phyloP scores from a whole-genome alignment of 441 rosid species.

The Pelargonium citronellum region DNA sequence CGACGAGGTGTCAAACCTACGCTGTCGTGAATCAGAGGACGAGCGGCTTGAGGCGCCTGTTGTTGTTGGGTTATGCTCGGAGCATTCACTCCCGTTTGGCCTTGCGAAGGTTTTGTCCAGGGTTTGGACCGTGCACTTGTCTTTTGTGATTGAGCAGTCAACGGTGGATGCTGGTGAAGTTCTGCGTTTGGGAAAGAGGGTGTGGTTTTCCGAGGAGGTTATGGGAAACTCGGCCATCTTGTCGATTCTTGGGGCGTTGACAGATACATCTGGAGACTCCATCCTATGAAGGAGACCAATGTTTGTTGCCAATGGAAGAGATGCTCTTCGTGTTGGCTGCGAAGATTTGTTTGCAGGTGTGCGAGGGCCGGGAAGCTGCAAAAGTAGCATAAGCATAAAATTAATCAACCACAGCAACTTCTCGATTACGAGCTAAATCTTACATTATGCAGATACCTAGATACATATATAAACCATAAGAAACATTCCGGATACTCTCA shows the following conservation, averaged over 20 bases:
- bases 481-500: no score
- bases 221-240: conserved; percentile 55
- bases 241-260: conserved; percentile 57
- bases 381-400: not conserved
- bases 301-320: conserved; percentile 49
- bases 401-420: not conserved
- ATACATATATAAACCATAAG: no score
- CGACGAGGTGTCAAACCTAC: conserved; percentile 57
- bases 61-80: conserved; percentile 19
- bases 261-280: conserved; percentile 51
- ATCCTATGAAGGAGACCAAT: conserved; percentile 23
- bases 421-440: not conserved
- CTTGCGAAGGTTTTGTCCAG: conserved; percentile 21
- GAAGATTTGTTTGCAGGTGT: conserved; percentile 28
- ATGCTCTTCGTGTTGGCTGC: conserved; percentile 43
- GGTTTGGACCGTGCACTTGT: conserved; percentile 46
- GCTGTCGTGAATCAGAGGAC: conserved; percentile 27
- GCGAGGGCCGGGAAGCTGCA: conserved; percentile 33
- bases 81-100: conserved; percentile 21
- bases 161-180: conserved; percentile 36
- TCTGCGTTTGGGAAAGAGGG: conserved; percentile 27
- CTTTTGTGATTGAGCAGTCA: conserved; percentile 47
- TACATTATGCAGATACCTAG: not conserved
- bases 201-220: conserved; percentile 30
- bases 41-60: conserved; percentile 23